Percentiles rank a stretch among this genome's conserved stretches.
Evolutionary conservation across 345 rosid genomes (phyloP).

Genomic region (Gossypium australe): DNA sequence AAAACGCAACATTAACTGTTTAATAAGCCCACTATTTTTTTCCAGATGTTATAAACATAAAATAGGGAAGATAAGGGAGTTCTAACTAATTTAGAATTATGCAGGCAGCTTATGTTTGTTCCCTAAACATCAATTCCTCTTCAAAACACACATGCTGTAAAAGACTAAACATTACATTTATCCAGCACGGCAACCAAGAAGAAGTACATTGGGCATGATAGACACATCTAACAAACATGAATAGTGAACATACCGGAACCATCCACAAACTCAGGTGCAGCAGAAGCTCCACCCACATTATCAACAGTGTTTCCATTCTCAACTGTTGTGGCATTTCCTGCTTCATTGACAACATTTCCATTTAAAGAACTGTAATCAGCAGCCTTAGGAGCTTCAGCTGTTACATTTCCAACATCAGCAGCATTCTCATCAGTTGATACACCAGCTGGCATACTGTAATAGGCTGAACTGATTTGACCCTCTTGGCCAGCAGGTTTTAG

Average conservation of each 20-base stretch:
- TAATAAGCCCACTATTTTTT: not conserved
- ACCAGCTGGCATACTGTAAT: slow-evolving; percentile 21
- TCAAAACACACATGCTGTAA: not conserved
- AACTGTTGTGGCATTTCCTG: slow-evolving; percentile 21
- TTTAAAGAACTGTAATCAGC: no score
- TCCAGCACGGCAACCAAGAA: not conserved
- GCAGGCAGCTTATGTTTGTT: not conserved
- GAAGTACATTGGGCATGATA: not conserved
- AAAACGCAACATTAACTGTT: not conserved
- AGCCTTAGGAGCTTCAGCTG: slow-evolving; percentile 22
- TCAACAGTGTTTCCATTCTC: slow-evolving; percentile 59
- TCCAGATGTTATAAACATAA: not conserved
- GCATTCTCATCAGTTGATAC: slow-evolving; percentile 17
- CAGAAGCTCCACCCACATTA: slow-evolving; percentile 31
- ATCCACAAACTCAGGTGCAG: slow-evolving; percentile 39
- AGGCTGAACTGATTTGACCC: slow-evolving; percentile 11
- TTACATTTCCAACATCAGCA: slow-evolving; percentile 8
- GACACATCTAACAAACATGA: no score
- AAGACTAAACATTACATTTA: not conserved
- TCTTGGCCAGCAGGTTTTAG: slow-evolving; percentile 23
- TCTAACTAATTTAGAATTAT: not conserved
- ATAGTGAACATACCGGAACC: slow-evolving; percentile 49
- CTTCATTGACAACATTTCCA: no score
- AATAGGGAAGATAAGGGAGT: not conserved
- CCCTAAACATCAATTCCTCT: not conserved